phyloP scores from a whole-genome alignment of 495 filamentous ascomycete genomes.

The Penicillium crystallinum region DNA sequence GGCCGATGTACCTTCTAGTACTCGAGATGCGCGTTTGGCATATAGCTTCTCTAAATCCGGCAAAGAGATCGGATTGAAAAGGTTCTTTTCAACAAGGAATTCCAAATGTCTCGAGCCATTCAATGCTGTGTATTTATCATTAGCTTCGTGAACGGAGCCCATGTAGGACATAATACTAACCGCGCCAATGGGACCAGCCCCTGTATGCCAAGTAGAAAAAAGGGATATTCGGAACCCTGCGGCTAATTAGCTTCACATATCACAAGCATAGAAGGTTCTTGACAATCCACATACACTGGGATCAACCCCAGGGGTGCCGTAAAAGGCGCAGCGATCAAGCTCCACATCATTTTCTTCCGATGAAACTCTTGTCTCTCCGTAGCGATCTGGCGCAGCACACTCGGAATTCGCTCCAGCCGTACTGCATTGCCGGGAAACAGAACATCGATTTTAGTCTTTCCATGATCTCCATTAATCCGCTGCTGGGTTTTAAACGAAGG shows the following conservation, averaged over 20 bases:
- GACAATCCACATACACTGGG: conserved; percentile 63
- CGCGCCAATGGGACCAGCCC: conserved; percentile 65
- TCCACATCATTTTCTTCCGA: conserved; percentile 69
- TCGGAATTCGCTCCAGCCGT: conserved; percentile 51
- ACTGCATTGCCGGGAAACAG: conserved; percentile 71
- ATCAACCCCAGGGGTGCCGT: conserved; percentile 73
- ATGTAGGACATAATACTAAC: conserved; percentile 26
- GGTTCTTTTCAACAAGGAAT: conserved; percentile 66
- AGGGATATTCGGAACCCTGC: conserved; percentile 86
- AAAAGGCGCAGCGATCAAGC: conserved; percentile 77
- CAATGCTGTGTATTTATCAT: conserved; percentile 47
- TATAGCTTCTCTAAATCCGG: conserved; percentile 70
- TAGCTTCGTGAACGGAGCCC: not conserved
- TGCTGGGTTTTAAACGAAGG: conserved; percentile 71
- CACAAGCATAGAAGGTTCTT: not conserved
- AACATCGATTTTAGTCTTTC: conserved; percentile 65
- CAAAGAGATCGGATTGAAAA: conserved; percentile 60
- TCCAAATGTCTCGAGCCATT: conserved; percentile 80
- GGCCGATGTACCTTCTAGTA: conserved; percentile 12
- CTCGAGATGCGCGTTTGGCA: conserved; percentile 36
- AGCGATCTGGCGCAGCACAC: conserved; percentile 56
- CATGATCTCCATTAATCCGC: conserved; percentile 56
- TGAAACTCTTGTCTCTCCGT: conserved; percentile 80
- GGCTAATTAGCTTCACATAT: conserved; percentile 4
- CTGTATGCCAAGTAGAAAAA: conserved; percentile 94